A percentile compares a stretch with the other conserved stretches of the same genome.
Conservation (phyloP, 2,329 filamentous ascomycete species). For the Conoideocrella luteorostrata region DNA sequence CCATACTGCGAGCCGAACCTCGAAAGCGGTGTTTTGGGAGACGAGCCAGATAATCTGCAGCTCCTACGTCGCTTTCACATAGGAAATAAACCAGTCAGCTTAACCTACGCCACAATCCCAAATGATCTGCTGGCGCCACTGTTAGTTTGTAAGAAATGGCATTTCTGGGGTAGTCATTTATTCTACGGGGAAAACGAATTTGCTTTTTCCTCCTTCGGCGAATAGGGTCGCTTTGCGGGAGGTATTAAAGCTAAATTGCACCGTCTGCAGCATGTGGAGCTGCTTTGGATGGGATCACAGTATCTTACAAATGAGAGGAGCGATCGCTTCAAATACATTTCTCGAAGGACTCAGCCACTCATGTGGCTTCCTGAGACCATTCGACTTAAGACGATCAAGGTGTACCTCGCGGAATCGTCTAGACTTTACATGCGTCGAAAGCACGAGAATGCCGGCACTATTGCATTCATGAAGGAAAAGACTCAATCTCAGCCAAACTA, state of each 20-base stretch:
- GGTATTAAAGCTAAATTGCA: slow-evolving; percentile 35
- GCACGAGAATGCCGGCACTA: slow-evolving; percentile 25
- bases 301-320: slow-evolving; percentile 17
- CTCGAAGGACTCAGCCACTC: slow-evolving; percentile 31
- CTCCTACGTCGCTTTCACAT: slow-evolving; percentile 35
- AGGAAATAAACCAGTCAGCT: slow-evolving; percentile 20
- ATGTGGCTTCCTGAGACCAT: slow-evolving; percentile 27
- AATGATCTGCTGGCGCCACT: slow-evolving; percentile 31
- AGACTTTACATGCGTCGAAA: slow-evolving; percentile 24
- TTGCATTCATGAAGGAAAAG: slow-evolving; percentile 17
- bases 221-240: slow-evolving; percentile 39
- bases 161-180: slow-evolving; percentile 31
- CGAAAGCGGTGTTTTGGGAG: background rate
- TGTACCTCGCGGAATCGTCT: slow-evolving; percentile 34
- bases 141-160: slow-evolving; percentile 33
- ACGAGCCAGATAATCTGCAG: slow-evolving; percentile 4
- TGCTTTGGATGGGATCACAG: slow-evolving; percentile 36
- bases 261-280: slow-evolving; percentile 37
- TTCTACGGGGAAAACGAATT: slow-evolving; percentile 46
- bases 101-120: slow-evolving; percentile 28
- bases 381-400: slow-evolving; percentile 32
- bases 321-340: slow-evolving; percentile 21
- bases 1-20: slow-evolving; percentile 17
- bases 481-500: slow-evolving; percentile 35
- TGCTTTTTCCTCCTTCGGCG: slow-evolving; percentile 46